Evolutionary conservation across 768 basidiomycete genomes (phyloP), one percentile per base, ranked within the genome.

Genomic region (Mycena indigotica): DNA sequence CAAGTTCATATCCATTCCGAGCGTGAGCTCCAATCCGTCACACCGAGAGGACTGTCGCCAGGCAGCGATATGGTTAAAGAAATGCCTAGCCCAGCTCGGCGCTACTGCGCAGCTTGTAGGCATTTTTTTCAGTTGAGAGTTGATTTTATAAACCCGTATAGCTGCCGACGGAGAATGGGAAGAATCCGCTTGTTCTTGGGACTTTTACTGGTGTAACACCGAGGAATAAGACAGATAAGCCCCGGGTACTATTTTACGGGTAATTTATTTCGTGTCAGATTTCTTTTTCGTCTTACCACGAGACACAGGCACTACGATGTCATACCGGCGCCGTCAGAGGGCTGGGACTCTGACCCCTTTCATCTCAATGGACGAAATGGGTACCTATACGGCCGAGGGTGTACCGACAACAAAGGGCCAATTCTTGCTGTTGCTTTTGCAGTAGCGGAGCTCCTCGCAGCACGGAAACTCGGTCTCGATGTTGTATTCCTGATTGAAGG

Each of bases 381-480:
- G 0, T 95, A 91, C 67, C 75, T 95, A 0, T 95, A 94, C 65
- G 96, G 95, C 21, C 85, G 91, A 44, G 93, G 97, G 3, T 89
- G 91, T 1, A 90, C 92, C 1, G 97, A 99, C 65, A 87, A 99
- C 77, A 98, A 99, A 68, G 97, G 96, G 0, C 97, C 97, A 0
- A 88, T 97, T 45, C 80, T 98, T 58, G 94, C 95, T 1, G 82
- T 87, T 16, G 97, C 96, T 0, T 92, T 86, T 63, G 97, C 97
- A 1, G 93, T 88, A 12, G 91, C 94, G 0, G 85, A 91, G 21
- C 70, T 98, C 41, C 81, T 95, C 3, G 77, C 85, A 25, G 76
- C 78, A 13, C 80, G 93, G 1, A 82, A 86, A 12, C 82, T 99
- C 2, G 91, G 84, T 23, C 80, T 95, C 0, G 97, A 99, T 67